Conservation (phyloP, 306 rosid species). For the Quercus dentata region DNA sequence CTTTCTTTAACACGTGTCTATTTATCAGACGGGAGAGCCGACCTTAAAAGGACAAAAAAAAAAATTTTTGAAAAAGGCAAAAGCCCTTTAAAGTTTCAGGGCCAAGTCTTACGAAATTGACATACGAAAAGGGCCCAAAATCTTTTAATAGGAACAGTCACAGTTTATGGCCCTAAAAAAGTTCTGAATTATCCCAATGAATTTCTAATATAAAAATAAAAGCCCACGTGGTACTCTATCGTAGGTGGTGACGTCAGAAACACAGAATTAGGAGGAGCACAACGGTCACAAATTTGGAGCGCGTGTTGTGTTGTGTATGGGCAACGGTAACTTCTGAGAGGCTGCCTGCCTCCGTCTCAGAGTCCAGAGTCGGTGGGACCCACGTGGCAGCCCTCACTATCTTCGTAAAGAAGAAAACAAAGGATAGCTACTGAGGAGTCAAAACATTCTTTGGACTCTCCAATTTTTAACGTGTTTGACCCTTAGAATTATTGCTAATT, state of each 20-base stretch:
- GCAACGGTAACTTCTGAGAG: constrained; percentile 65
- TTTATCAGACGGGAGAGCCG: no score
- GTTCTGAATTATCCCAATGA: no score
- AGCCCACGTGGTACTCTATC: neutral
- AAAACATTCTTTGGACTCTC: constrained; percentile 4
- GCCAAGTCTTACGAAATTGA: no score
- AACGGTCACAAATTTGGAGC: constrained; percentile 31
- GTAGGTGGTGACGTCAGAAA: neutral
- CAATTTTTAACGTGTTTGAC: constrained; percentile 25
- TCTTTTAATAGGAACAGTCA: no score
- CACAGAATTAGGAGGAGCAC: neutral
- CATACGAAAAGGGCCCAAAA: no score
- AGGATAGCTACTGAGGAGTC: neutral
- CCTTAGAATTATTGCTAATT: neutral
- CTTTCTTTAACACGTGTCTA: no score
- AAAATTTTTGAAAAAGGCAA: no score
- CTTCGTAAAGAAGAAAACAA: neutral
- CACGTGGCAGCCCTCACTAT: neutral
- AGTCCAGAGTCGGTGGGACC: neutral
- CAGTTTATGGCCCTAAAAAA: no score
- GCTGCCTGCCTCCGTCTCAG: neutral
- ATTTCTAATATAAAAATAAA: no score
- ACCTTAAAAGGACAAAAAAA: no score
- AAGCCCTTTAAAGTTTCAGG: no score
- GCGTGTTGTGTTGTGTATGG: neutral